phyloP scores from a whole-genome alignment of 2,329 filamentous ascomycete species.

The Cladophialophora carrionii region DNA sequence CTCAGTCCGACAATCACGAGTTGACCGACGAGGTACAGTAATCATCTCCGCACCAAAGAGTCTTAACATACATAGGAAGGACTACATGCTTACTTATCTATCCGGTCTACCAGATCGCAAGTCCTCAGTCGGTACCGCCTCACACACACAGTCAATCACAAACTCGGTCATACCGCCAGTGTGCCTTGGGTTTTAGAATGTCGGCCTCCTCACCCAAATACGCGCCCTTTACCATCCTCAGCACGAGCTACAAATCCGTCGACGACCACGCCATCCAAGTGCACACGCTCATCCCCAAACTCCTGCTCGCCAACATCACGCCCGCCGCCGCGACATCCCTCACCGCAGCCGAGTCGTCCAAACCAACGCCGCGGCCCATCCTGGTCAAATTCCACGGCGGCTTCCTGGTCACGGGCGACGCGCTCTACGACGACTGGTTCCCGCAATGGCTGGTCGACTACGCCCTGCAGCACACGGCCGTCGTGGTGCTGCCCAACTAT shows the following conservation, averaged over 20 bases:
- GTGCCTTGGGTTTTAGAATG: background rate
- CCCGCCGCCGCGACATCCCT: background rate
- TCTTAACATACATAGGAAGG: background rate
- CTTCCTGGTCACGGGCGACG: slow-evolving; percentile 14
- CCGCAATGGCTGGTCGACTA: slow-evolving; percentile 14
- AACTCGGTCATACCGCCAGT: background rate
- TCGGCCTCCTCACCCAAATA: slow-evolving; percentile 3
- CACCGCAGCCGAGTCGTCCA: background rate
- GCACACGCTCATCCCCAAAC: slow-evolving; percentile 9
- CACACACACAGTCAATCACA: background rate
- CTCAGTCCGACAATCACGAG: background rate
- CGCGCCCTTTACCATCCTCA: slow-evolving; percentile 5
- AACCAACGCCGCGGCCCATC: background rate
- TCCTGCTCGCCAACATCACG: background rate
- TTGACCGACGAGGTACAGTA: background rate
- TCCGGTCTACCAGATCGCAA: too few relatives aligned
- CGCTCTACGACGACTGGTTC: slow-evolving; percentile 14
- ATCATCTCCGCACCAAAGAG: background rate
- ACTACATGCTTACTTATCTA: too few relatives aligned
- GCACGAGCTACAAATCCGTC: slow-evolving; percentile 12
- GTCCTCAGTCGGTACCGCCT: too few relatives aligned
- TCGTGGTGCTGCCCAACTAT: slow-evolving; percentile 11
- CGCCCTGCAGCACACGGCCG: slow-evolving; percentile 8
- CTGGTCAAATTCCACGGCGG: slow-evolving; percentile 17
- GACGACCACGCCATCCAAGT: slow-evolving; percentile 2